Base-by-base conservation (phyloP, 2,329 filamentous ascomycete species). In the Emmonsiellopsis sp. region DNA sequence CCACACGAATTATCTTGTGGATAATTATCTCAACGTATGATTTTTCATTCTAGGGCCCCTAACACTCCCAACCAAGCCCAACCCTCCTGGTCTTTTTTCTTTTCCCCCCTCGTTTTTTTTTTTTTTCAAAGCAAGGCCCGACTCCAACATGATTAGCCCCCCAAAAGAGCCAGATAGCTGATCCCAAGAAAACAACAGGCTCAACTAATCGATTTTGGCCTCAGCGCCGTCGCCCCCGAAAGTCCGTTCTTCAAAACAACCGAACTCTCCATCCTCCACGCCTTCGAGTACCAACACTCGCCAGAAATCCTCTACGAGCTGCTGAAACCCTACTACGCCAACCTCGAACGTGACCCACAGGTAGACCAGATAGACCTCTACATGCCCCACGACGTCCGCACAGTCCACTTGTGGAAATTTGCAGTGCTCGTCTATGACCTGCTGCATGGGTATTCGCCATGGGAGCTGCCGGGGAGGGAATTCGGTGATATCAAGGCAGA, bases 381-480 rank as follows among this genome's bases (percentile, higher is more conserved):
- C 34, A 30, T 49, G 9, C 48, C 49, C 13, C 53, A 61, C 34
- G 65, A 68, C 40, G 5, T 50, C 5, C 61, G 62, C 7, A 35
- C 54, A 2, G 38, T 53, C 2, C 34, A 55, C 13, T 15, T 66
- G 13, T 69, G 66, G 66, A 62, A 64, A 46, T 62, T 63, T 45
- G 64, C 59, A 15, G 58, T 57, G 4, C 52, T 65, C 2, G 50
- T 63, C 9, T 68, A 64, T 53, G 61, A 64, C 2, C 57, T 69
- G 31, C 54, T 69, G 5, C 67, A 69, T 42, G 67, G 66, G 7
- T 66, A 61, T 54, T 61, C 61, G 35, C 64, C 67, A 7, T 69
- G 67, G 67, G 66, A 68, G 43, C 53, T 58, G 11, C 57, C 55
- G 8, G 54, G 60, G 3, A 51, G 42, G 7, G 31, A 51, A 2